Evolutionary conservation across 495 filamentous ascomycete genomes (phyloP).

Genomic region (Glonium stellatum): DNA sequence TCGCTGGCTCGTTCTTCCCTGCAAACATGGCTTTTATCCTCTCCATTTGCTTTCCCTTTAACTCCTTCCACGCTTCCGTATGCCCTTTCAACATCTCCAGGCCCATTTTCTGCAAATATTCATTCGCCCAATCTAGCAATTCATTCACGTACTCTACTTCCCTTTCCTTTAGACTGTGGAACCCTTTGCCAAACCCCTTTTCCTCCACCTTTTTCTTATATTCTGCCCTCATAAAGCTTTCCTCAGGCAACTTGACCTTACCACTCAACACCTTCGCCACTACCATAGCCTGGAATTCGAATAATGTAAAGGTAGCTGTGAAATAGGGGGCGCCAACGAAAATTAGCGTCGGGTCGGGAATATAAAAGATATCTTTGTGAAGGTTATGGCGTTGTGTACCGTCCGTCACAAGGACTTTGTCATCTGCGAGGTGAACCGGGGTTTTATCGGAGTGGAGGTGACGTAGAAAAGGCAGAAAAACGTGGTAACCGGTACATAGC

Average conservation of each 20-base stretch:
- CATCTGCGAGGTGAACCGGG: slow-evolving; percentile 38
- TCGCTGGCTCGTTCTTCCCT: not conserved
- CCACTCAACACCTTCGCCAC: slow-evolving; percentile 51
- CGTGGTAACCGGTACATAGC: slow-evolving; percentile 60
- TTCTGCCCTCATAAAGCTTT: slow-evolving; percentile 45
- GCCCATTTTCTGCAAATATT: slow-evolving; percentile 28
- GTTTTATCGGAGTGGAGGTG: slow-evolving; percentile 8
- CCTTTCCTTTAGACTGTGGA: slow-evolving; percentile 47
- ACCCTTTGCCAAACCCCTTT: slow-evolving; percentile 46
- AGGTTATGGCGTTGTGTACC: slow-evolving; percentile 61
- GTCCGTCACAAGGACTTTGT: slow-evolving; percentile 53
- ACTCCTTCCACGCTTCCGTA: slow-evolving; percentile 28
- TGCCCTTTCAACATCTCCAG: slow-evolving; percentile 40
- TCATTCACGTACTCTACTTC: slow-evolving; percentile 51
- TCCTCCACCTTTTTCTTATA: slow-evolving; percentile 41
- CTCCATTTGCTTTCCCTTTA: slow-evolving; percentile 10
- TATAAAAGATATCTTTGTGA: slow-evolving; percentile 62
- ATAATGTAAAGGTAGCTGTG: slow-evolving; percentile 56
- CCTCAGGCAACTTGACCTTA: slow-evolving; percentile 43
- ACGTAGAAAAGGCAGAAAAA: slow-evolving; percentile 51
- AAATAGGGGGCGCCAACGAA: slow-evolving; percentile 58
- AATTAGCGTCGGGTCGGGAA: slow-evolving; percentile 53
- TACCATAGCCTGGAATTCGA: slow-evolving; percentile 59
- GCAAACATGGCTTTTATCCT: slow-evolving; percentile 6
- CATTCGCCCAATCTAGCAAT: slow-evolving; percentile 50